Base-by-base conservation (phyloP, 257 asterid genomes). In the Fraxinus pennsylvanica region DNA sequence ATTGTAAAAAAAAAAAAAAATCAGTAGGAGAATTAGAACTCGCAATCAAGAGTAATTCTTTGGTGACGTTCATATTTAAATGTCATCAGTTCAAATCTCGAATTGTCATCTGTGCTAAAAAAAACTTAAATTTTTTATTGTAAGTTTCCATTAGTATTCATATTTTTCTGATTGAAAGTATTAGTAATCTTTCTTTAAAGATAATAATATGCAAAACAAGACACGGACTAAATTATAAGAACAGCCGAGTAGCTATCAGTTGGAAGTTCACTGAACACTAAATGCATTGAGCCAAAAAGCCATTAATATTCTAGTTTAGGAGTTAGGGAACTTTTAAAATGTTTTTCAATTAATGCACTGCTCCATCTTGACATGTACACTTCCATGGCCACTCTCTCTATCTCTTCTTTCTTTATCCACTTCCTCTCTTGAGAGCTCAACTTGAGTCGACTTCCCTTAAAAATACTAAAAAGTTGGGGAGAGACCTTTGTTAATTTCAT, bases 321-420 rank as follows among this genome's bases (percentile, higher is more conserved):
- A 21, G 67, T 59, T 59, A 21, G 15, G 67, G 22, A 21, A 59
- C 10, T 9, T 59, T 59, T 57, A 21, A n/a, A n/a, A 6, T 57
- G 27, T 8, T 21, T 14, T n/a, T 21, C 74, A 33, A 65, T 80
- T 61, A 61, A 75, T 76, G 81, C 78, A n/a, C 21, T 33, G 22
- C 72, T 36, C 82, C 78, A 63, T 75, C 68, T 71, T 80, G 59
- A 76, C 81, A 81, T 76, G 85, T 74, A 43, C 69, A 30, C 68
- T 74, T 78, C 54, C 68, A 35, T 27, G 74, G 52, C 84, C 89
- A 79, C 30, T 47, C 70, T 21, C 14, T 17, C 36, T 6, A 73
- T 13, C 78, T 8, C 72, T 63, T 77, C 50, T 63, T 25, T 52
- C 75, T 43, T 30, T 19, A 9, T 9, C 41, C 41, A 38, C 10